Percentiles rank a stretch among this genome's conserved stretches.
These are phyloP conservation scores for Solanum pennellii DNA, from an alignment of 257 asterid species.

Conservation along the genomic window DNA sequence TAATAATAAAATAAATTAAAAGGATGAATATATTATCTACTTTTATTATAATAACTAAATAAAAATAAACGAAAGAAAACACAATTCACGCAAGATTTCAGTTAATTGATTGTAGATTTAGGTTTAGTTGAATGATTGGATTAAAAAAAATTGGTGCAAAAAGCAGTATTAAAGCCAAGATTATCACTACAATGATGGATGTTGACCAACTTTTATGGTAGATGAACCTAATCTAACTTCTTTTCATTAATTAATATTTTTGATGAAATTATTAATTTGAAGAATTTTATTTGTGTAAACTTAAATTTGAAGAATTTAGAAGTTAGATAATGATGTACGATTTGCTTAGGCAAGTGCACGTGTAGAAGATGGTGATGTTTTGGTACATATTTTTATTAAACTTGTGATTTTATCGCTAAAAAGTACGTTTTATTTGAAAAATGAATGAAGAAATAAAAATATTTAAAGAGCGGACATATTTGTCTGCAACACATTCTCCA, in stretches of 20 bases:
- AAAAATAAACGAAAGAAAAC: not conserved
- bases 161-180: not conserved
- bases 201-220: not conserved
- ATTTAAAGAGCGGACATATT: too few species aligned
- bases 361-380: not conserved
- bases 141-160: not conserved
- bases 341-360: not conserved
- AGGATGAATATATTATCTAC: too few species aligned
- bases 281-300: not conserved
- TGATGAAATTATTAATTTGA: not conserved
- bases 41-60: not conserved
- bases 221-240: not conserved
- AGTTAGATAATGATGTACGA: not conserved
- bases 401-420: not conserved
- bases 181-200: not conserved
- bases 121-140: not conserved
- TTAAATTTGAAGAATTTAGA: not conserved
- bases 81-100: not conserved
- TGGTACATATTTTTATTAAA: not conserved
- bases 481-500: not conserved
- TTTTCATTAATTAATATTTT: not conserved
- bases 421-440: too few species aligned
- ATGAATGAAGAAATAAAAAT: too few species aligned
- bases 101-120: not conserved
- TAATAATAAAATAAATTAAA: not conserved